Percentiles rank a stretch among this genome's conserved stretches.
Conservation (phyloP, 805 yeast species). For the Yamadazyma nakazawae region DNA sequence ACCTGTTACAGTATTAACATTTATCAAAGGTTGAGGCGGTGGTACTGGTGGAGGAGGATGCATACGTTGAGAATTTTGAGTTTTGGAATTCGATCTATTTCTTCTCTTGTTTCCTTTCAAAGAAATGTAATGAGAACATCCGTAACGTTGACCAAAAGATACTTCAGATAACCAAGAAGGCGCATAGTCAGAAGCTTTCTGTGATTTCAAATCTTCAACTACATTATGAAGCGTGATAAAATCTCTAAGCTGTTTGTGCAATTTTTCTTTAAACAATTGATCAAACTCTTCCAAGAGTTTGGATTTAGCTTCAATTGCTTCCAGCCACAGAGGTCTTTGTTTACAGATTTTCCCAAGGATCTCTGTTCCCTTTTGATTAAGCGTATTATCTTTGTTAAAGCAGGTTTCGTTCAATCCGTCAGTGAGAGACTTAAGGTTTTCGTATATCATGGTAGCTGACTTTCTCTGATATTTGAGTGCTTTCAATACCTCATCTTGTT, state of each 20-base stretch:
- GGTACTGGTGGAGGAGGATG: no score
- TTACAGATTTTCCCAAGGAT: constrained; percentile 21
- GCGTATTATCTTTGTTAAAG: constrained; percentile 31
- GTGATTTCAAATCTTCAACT: constrained; percentile 25
- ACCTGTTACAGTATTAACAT: not conserved
- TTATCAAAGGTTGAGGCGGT: not conserved
- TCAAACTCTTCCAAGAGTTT: constrained; percentile 25
- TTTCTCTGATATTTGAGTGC: constrained; percentile 22
- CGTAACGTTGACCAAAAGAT: constrained; percentile 38
- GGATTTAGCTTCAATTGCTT: constrained; percentile 27
- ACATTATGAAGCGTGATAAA: constrained; percentile 22
- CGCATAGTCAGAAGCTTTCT: constrained; percentile 24
- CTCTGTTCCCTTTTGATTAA: constrained; percentile 26
- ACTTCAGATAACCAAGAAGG: constrained; percentile 32
- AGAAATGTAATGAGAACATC: constrained; percentile 31
- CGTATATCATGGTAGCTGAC: constrained; percentile 15
- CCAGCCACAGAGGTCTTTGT: constrained; percentile 35
- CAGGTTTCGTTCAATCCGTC: constrained; percentile 21
- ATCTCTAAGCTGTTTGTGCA: constrained; percentile 26
- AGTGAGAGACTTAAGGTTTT: constrained; percentile 22
- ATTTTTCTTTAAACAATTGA: constrained; percentile 28
- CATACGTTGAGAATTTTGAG: not conserved
- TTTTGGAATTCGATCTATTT: constrained; percentile 11
- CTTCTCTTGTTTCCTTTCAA: constrained; percentile 7
- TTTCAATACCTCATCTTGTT: constrained; percentile 26